Evolutionary conservation across 2,329 filamentous ascomycete genomes (phyloP), one percentile per base, ranked within the genome.

Genomic region (Teratosphaeria epicoccoides): DNA sequence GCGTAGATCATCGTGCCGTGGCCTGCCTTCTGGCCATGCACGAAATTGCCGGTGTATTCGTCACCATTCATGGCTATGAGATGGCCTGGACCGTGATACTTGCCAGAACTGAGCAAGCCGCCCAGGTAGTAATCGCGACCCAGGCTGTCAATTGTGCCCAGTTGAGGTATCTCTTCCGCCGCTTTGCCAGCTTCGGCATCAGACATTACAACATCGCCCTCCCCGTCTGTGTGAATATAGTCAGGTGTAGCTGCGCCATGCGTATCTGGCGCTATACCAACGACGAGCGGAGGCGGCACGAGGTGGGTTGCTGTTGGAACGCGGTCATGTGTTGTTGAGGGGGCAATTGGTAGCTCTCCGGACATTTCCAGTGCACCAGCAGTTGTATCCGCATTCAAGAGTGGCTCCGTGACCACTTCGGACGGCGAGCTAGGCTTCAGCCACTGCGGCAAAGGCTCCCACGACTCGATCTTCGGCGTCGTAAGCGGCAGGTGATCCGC

Each of bases 121-220:
- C 80, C 80, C 47, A 72, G 73, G 66, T 80, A 82, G 64, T 74
- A 79, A 49, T 81, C 74, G 2, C 72, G 72, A 6, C 74, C 77
- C 57, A 80, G 79, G 49, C 76, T 74, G 55, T 77, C 75, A 50
- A 76, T 66, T 26, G 46, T 26, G 28, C 22, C 17, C 6, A 33
- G 29, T 12, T 22, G 10, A 6, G 28, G 22, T 25, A 26, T 20
- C 24, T 48, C 24, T 14, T 33, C 10, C 24, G 43, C 20, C 12
- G 24, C 3, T 6, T 44, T 49, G 28, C 45, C 55, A 20, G 61
- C 59, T 17, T 62, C 60, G 6, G 54, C 57, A 43, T 66, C 62
- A 44, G 53, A 57, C 64, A 67, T 67, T 23, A 66, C 55, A 1
- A 61, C 54, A 46, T 68, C 64, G 26, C 52, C 53, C n/a, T 66